Evolutionary conservation across 208 protist genomes (phyloP).

Genomic region (Leishmania lainsoni): DNA sequence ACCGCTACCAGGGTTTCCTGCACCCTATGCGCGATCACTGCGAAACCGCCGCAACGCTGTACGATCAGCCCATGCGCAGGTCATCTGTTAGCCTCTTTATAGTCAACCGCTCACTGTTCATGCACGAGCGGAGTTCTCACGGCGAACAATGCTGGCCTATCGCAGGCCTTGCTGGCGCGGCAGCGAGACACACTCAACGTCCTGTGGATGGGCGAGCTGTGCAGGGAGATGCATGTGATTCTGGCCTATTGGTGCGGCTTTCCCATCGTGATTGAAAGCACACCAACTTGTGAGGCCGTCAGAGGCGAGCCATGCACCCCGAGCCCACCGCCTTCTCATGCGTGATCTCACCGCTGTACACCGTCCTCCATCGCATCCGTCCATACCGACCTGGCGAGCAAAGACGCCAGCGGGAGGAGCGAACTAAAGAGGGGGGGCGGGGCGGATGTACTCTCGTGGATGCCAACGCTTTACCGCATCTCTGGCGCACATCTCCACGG

Average conservation of each 20-base stretch:
- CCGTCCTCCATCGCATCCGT: no score
- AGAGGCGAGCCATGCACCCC: background rate
- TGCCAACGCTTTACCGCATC: background rate
- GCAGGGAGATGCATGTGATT: background rate
- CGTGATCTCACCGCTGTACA: background rate
- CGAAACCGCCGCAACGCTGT: conserved; percentile 8
- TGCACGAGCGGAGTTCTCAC: conserved; percentile 11
- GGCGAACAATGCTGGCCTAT: conserved; percentile 18
- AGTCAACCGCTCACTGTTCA: conserved; percentile 9
- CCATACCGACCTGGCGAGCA: no score
- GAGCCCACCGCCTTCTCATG: background rate
- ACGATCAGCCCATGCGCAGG: conserved; percentile 1
- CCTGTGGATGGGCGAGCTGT: conserved; percentile 15
- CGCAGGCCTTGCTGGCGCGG: conserved; percentile 20
- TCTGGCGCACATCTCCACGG: background rate
- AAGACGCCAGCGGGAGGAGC: background rate
- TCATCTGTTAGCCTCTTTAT: conserved; percentile 4
- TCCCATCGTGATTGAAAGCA: conserved; percentile 5
- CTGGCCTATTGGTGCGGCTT: conserved; percentile 10
- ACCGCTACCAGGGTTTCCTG: conserved; percentile 32
- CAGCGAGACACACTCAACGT: conserved; percentile 25
- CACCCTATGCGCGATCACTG: conserved; percentile 17
- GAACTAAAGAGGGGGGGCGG: background rate
- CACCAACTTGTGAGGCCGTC: background rate
- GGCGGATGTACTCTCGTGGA: background rate